A percentile compares a stretch with the other conserved stretches of the same genome.
Evolutionary conservation across 2,329 filamentous ascomycete species (phyloP).

Genomic region (Microascus cirrosus): DNA sequence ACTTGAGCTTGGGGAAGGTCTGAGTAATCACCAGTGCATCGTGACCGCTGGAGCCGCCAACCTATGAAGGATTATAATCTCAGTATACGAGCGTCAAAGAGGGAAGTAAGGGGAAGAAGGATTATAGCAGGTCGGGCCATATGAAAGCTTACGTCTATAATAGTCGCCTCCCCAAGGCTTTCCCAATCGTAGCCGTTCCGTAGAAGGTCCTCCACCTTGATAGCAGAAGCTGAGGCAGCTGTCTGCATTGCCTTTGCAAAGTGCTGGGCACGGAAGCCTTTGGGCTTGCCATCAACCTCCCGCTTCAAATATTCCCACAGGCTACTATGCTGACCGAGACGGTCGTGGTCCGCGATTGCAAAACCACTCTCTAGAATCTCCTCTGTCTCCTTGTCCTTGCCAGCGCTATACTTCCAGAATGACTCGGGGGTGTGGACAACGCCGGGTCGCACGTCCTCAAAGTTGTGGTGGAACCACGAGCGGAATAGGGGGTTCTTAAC

Average conservation of each 20-base stretch:
- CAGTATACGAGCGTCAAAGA: too few relatives aligned
- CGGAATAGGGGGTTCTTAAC: slow-evolving; percentile 18
- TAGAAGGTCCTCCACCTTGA: slow-evolving; percentile 5
- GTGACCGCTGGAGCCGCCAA: slow-evolving; percentile 30
- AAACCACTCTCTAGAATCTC: slow-evolving; percentile 24
- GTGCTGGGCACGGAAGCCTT: slow-evolving; percentile 7
- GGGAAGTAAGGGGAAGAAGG: neutral
- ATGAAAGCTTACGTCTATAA: slow-evolving; percentile 8
- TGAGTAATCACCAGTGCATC: slow-evolving; percentile 18
- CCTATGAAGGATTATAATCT: slow-evolving; percentile 10
- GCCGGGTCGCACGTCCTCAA: slow-evolving; percentile 25
- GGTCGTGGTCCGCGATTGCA: slow-evolving; percentile 14
- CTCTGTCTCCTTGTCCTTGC: slow-evolving; percentile 14
- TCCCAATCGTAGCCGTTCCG: slow-evolving; percentile 9
- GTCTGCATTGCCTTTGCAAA: slow-evolving; percentile 10
- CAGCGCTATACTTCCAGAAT: slow-evolving; percentile 18
- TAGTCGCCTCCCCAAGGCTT: slow-evolving; percentile 3
- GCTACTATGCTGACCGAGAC: too few relatives aligned
- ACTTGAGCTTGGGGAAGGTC: slow-evolving; percentile 19
- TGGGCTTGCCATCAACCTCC: slow-evolving; percentile 9
- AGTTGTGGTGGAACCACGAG: slow-evolving; percentile 17
- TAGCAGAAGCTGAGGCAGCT: neutral
- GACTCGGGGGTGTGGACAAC: slow-evolving; percentile 21
- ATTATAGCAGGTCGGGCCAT: too few relatives aligned
- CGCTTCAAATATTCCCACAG: slow-evolving; percentile 9